These are phyloP conservation scores for Phylloporus sp. DNA, from an alignment of 768 basidiomycete species.

Conservation along the genomic window DNA sequence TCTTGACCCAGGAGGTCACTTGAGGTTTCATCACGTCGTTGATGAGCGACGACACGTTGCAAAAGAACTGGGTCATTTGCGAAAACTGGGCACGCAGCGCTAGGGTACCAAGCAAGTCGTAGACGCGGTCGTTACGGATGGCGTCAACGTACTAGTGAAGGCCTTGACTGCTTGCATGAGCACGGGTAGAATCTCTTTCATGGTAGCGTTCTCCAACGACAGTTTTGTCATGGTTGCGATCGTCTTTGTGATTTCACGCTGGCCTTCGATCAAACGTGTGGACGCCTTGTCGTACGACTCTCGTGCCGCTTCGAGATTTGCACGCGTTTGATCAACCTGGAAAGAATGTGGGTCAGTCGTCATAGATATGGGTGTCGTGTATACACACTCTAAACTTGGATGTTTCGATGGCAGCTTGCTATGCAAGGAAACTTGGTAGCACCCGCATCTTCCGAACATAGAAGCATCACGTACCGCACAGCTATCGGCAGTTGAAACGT, in stretches of 20 bases:
- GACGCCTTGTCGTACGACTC: slow-evolving; percentile 13
- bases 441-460: not conserved
- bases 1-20: slow-evolving; percentile 13
- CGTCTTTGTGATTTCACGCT: slow-evolving; percentile 18
- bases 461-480: not conserved
- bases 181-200: slow-evolving; percentile 16
- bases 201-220: slow-evolving; percentile 17
- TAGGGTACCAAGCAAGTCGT: not conserved
- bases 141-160: slow-evolving; percentile 8
- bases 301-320: slow-evolving; percentile 16
- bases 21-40: slow-evolving; percentile 20
- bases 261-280: slow-evolving; percentile 13
- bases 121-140: not conserved
- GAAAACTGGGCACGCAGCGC: slow-evolving; percentile 18
- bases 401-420: slow-evolving; percentile 12
- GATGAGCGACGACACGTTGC: slow-evolving; percentile 16
- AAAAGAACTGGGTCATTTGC: slow-evolving; percentile 16
- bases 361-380: not conserved
- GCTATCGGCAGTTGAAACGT: slow-evolving; percentile 1
- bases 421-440: not conserved
- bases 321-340: slow-evolving; percentile 20
- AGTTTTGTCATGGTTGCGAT: slow-evolving; percentile 16
- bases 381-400: slow-evolving; percentile 12
- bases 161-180: slow-evolving; percentile 17
- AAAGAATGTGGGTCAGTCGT: not conserved